Percentiles rank a stretch among this genome's conserved stretches.
phyloP scores from a whole-genome alignment of 176 grass and related monocot genomes.

The Cymbopogon citratus region DNA sequence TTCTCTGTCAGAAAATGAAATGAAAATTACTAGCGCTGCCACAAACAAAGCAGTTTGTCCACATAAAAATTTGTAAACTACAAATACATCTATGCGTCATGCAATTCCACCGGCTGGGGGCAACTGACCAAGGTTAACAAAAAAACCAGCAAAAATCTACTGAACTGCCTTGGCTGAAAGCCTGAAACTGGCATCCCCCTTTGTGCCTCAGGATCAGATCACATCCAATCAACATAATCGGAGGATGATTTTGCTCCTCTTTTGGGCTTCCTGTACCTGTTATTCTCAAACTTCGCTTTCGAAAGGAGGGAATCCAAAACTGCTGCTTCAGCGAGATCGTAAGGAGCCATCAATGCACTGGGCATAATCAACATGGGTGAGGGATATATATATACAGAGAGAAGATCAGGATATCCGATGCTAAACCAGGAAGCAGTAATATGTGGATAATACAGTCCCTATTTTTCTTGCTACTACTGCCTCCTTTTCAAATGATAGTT shows the following conservation, averaged over 20 bases:
- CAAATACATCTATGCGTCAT: too few species aligned
- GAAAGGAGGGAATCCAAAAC: slow-evolving; percentile 44
- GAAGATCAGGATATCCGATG: background rate
- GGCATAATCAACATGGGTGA: background rate
- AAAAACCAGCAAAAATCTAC: too few species aligned
- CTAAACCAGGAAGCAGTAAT: background rate
- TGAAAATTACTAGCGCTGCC: too few species aligned
- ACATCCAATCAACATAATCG: slow-evolving; percentile 47
- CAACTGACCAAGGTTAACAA: too few species aligned
- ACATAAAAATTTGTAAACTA: too few species aligned
- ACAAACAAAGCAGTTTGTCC: too few species aligned
- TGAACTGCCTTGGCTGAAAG: too few species aligned
- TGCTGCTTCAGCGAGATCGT: slow-evolving; percentile 34
- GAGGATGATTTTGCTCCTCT: slow-evolving; percentile 33
- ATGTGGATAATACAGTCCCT: background rate
- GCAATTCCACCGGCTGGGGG: too few species aligned
- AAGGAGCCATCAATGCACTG: slow-evolving; percentile 36
- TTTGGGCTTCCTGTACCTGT: slow-evolving; percentile 38
- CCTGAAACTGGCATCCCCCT: background rate
- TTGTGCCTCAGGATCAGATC: background rate
- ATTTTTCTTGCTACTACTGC: background rate
- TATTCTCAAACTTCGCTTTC: slow-evolving; percentile 46
- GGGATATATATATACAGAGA: background rate
- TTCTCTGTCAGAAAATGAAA: too few species aligned
- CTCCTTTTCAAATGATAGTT: background rate